Conservation (phyloP, 179 eudicot genomes). For the Amaranthus tricolor region DNA sequence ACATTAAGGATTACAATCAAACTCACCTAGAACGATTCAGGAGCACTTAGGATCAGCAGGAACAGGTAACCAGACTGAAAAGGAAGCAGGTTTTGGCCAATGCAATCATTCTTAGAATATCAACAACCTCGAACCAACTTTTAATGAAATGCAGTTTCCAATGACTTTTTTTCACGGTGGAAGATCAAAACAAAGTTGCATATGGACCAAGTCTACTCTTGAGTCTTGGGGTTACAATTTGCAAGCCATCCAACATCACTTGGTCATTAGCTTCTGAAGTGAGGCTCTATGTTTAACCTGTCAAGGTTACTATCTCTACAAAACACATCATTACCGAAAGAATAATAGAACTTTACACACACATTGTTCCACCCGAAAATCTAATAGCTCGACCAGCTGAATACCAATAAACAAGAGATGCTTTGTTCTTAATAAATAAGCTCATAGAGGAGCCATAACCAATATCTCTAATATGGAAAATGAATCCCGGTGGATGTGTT, state of each 20-base stretch:
- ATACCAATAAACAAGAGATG: background rate
- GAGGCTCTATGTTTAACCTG: background rate
- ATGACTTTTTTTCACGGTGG: background rate
- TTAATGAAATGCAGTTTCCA: background rate
- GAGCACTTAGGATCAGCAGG: no score
- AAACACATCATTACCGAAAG: background rate
- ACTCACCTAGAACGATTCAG: no score
- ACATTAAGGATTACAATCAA: no score
- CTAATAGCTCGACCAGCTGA: background rate
- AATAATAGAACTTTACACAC: background rate
- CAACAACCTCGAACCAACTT: background rate
- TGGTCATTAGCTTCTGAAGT: background rate
- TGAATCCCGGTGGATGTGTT: background rate
- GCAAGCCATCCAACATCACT: slow-evolving; percentile 1
- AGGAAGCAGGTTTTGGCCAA: no score
- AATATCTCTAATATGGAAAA: background rate
- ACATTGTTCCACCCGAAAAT: background rate
- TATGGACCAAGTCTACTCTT: background rate
- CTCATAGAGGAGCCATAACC: background rate
- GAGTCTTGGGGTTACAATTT: no score
- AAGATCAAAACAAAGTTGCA: background rate
- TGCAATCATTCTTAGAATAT: no score
- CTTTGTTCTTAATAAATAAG: background rate
- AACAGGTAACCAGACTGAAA: no score
- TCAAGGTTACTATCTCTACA: background rate